Conservation (phyloP, 352 stramenopile genomes). For the Hyaloperonospora arabidopsidis region DNA sequence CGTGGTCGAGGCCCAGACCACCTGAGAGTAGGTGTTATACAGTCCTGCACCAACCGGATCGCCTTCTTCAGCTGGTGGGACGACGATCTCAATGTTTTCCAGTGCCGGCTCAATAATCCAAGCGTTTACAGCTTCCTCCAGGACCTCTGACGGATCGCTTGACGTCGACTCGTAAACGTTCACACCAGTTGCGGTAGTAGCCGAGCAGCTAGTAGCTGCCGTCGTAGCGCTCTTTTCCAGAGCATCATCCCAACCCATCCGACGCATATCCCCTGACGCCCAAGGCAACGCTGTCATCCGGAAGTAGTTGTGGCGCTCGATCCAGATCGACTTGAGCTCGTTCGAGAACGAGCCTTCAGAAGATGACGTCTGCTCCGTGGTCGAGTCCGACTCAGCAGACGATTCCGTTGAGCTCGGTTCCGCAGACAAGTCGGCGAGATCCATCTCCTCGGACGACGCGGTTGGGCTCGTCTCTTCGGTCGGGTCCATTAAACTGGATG, state of each 20-base stretch:
- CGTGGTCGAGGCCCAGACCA: constrained; percentile 58
- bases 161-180: constrained; percentile 43
- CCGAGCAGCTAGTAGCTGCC: constrained; percentile 32
- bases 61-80: constrained; percentile 19
- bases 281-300: constrained; percentile 51
- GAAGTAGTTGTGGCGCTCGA: constrained; percentile 75
- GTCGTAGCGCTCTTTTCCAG: constrained; percentile 38
- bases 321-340: constrained; percentile 53
- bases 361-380: constrained; percentile 14
- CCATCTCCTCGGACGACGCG: too few species aligned
- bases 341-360: constrained; percentile 22
- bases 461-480: too few species aligned
- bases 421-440: too few species aligned
- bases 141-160: constrained; percentile 21
- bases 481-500: too few species aligned
- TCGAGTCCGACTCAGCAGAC: neutral
- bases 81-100: constrained; percentile 24
- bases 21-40: constrained; percentile 72
- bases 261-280: constrained; percentile 55
- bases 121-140: constrained; percentile 47
- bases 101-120: constrained; percentile 45
- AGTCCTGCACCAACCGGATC: constrained; percentile 47
- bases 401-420: too few species aligned
- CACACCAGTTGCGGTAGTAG: constrained; percentile 30
- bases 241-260: constrained; percentile 51